A percentile compares a stretch with the other conserved stretches of the same genome.
Conservation (phyloP, 352 stramenopile genomes). For the Aphanomyces astaci region DNA sequence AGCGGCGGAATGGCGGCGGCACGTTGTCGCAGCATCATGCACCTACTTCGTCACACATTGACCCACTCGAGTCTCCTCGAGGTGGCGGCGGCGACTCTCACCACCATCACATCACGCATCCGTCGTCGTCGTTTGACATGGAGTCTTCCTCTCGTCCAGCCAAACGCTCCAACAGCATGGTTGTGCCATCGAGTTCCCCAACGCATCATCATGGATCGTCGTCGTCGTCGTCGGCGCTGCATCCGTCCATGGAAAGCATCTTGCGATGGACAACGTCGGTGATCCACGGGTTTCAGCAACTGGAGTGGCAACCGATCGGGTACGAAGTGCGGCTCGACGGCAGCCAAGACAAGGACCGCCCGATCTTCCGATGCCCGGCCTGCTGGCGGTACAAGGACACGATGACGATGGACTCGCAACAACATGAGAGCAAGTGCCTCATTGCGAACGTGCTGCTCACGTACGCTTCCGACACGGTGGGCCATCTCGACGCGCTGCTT, state of each 20-base stretch:
- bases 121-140: background rate
- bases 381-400: constrained; percentile 81
- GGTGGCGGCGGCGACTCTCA: background rate
- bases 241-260: constrained; percentile 63
- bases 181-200: background rate
- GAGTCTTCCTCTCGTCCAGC: background rate
- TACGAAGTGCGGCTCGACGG: constrained; percentile 73
- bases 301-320: constrained; percentile 74
- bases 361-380: constrained; percentile 73
- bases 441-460: constrained; percentile 75
- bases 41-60: background rate
- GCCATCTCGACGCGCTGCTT: constrained; percentile 65
- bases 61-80: background rate
- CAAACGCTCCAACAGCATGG: background rate
- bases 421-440: constrained; percentile 77
- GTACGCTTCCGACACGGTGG: constrained; percentile 72
- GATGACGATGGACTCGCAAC: constrained; percentile 75
- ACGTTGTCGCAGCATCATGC: background rate
- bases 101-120: background rate
- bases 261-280: constrained; percentile 63
- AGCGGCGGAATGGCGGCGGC: constrained; percentile 44
- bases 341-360: constrained; percentile 53
- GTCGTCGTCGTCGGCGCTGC: constrained; percentile 33
- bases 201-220: constrained; percentile 25
- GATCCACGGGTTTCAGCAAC: constrained; percentile 63